A percentile compares a stretch with the other conserved stretches of the same genome.
Evolutionary conservation across 2,329 filamentous ascomycete genomes (phyloP).

Genomic region (Coniella vitis): DNA sequence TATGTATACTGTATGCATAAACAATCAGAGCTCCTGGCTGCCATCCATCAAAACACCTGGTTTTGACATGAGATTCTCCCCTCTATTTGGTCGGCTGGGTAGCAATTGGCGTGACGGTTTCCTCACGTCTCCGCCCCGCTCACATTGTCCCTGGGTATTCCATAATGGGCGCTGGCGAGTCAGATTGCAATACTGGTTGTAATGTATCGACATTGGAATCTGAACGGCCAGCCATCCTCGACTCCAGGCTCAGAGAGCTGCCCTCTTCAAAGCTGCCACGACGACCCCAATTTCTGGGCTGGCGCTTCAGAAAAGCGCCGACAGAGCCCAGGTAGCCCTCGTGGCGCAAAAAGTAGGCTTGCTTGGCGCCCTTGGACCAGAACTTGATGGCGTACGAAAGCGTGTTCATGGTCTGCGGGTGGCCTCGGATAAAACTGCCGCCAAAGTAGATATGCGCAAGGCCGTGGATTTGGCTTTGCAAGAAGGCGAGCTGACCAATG

Average conservation of each 20-base stretch:
- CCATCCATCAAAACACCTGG: too few species aligned
- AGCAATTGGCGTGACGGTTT: too few species aligned
- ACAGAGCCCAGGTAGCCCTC: conserved; percentile 94
- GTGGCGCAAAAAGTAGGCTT: conserved; percentile 91
- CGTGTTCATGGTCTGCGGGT: conserved; percentile 96
- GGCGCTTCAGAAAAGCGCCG: conserved; percentile 86
- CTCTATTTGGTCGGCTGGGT: too few species aligned
- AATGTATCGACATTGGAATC: conserved; percentile 7
- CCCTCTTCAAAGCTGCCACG: conserved; percentile 65
- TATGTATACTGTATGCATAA: too few species aligned
- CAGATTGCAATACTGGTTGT: neutral
- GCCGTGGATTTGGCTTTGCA: conserved; percentile 93
- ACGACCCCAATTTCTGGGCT: conserved; percentile 86
- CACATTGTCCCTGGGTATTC: conserved; percentile 8
- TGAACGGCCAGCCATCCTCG: conserved; percentile 21
- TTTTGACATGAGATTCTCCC: too few species aligned
- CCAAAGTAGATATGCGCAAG: conserved; percentile 95
- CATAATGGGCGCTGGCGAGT: neutral
- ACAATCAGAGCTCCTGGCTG: too few species aligned
- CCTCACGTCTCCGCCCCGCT: neutral
- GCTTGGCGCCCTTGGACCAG: conserved; percentile 86
- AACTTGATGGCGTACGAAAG: conserved; percentile 95
- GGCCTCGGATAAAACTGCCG: conserved; percentile 91
- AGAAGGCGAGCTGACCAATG: conserved; percentile 93
- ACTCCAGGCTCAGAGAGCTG: conserved; percentile 21